Evolutionary conservation across 2,329 filamentous ascomycete genomes (phyloP).

Genomic region (Microascus cirrosus): DNA sequence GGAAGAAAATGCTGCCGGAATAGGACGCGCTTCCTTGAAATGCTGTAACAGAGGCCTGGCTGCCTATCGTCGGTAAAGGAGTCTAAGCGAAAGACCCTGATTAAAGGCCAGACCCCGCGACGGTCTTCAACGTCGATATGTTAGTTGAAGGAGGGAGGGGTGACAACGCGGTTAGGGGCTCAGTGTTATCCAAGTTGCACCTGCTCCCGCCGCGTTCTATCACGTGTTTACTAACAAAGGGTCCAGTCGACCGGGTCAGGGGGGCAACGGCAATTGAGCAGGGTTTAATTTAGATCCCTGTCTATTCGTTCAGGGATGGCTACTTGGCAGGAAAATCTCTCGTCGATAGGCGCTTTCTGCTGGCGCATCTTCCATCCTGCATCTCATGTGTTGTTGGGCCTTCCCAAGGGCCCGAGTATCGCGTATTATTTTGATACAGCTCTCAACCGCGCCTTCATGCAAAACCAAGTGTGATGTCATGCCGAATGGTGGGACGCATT

Average conservation of each 20-base stretch:
- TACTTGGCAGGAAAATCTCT: neutral
- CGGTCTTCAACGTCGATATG: neutral
- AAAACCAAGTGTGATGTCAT: neutral
- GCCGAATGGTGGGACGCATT: neutral
- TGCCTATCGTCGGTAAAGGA: neutral
- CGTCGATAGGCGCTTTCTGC: neutral
- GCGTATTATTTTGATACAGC: neutral
- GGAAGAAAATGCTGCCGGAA: too few species aligned
- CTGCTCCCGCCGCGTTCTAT: neutral
- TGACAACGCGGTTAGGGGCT: neutral
- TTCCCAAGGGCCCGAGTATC: neutral
- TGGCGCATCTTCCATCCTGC: neutral
- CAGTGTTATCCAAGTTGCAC: neutral
- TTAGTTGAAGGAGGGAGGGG: neutral
- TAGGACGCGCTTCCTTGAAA: neutral
- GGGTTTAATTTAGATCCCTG: neutral
- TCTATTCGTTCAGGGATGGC: neutral
- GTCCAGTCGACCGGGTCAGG: neutral
- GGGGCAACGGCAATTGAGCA: neutral
- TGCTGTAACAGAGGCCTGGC: neutral
- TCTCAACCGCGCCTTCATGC: neutral
- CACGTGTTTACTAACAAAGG: slow-evolving; percentile 6
- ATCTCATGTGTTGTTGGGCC: neutral
- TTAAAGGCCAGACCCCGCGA: neutral
- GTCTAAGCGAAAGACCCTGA: neutral